Base-by-base conservation (phyloP, 1,284 basidiomycete species). In the Puccinia hordei region DNA sequence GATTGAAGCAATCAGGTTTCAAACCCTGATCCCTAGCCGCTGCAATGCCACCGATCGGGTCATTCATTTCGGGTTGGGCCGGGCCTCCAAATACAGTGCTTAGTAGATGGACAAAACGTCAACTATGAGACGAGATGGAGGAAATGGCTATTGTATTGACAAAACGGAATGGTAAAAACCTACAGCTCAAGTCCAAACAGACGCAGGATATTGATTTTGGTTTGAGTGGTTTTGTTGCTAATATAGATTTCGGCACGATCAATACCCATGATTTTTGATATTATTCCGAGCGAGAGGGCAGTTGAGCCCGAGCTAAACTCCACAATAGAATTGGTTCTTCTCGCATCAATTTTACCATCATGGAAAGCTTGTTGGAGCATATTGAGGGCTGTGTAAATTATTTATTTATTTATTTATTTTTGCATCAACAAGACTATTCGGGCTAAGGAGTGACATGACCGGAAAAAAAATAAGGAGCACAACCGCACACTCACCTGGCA, bases 301-400 rank as follows among this genome's bases (percentile, higher is more conserved):
- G 83, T 83, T 53, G 82, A 83, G 53, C 83, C 83, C 46, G 81
- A 81, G 13, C 82, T 82, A 12, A 80, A 83, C 65, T 83, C 83
- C 57, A 76, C 76, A 53, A 83, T 79, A 0, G 82, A 81, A 30
- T 82, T 81, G 49, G 74, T 80, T 44, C 30, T 15, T 33, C n/a
- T n/a, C n/a, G 3, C 30, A 27, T 27, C 30, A 22, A 59, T 24
- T 59, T 59, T 22, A 24, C 17, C n/a, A 27, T 33, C 24, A n/a
- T 33, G 57, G n/a, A 33, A 59, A 17, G 57, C 57, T 59, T 59
- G 24, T 59, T 33, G 57, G 27, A 59, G 13, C 57, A 59, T 59
- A 22, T 59, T 59, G 10, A 59, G 57, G 10, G 57, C 57, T 59
- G 10, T 12, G n/a, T 24, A 59, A 24, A 59, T 24, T n/a, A 33